These are phyloP conservation scores for Recurvomyces mirabilis DNA, from an alignment of 495 filamentous ascomycete species.

Conservation along the genomic window DNA sequence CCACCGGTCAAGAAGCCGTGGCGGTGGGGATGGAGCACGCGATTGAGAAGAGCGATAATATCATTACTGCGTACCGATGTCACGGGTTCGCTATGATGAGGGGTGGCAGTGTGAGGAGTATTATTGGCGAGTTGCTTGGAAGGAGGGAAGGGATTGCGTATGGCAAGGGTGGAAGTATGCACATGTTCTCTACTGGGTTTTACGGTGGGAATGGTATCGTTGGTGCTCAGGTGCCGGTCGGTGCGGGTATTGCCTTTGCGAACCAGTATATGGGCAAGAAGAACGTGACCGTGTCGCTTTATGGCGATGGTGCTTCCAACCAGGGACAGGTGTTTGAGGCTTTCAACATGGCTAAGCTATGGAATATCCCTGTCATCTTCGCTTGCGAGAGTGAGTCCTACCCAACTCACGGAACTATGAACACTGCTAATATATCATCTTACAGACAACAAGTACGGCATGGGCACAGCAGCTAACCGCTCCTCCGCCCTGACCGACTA, in stretches of 20 bases:
- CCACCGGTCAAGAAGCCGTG: slow-evolving; percentile 94
- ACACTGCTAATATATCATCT: neutral
- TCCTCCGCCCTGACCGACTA: slow-evolving; percentile 94
- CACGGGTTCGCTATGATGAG: slow-evolving; percentile 98
- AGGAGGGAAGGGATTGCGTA: slow-evolving; percentile 93
- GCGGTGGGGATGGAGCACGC: slow-evolving; percentile 95
- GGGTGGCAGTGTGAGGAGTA: slow-evolving; percentile 77
- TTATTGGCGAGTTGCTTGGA: slow-evolving; percentile 93
- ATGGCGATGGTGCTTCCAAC: slow-evolving; percentile 96
- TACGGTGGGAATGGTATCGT: slow-evolving; percentile 99
- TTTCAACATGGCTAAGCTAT: slow-evolving; percentile 99
- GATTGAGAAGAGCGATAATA: slow-evolving; percentile 75
- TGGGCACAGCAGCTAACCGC: slow-evolving; percentile 93
- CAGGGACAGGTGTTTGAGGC: slow-evolving; percentile 99
- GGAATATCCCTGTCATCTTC: slow-evolving; percentile 89
- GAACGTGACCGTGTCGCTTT: slow-evolving; percentile 78
- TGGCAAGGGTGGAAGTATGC: slow-evolving; percentile 98
- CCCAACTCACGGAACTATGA: neutral
- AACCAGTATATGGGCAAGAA: slow-evolving; percentile 82
- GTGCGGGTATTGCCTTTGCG: slow-evolving; percentile 91
- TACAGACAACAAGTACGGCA: slow-evolving; percentile 98
- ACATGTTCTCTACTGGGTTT: slow-evolving; percentile 98
- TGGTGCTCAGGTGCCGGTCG: slow-evolving; percentile 95
- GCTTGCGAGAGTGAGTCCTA: slow-evolving; percentile 80
- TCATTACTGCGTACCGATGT: slow-evolving; percentile 97